phyloP scores from a whole-genome alignment of 768 basidiomycete genomes.

The Sutorius australiensis region DNA sequence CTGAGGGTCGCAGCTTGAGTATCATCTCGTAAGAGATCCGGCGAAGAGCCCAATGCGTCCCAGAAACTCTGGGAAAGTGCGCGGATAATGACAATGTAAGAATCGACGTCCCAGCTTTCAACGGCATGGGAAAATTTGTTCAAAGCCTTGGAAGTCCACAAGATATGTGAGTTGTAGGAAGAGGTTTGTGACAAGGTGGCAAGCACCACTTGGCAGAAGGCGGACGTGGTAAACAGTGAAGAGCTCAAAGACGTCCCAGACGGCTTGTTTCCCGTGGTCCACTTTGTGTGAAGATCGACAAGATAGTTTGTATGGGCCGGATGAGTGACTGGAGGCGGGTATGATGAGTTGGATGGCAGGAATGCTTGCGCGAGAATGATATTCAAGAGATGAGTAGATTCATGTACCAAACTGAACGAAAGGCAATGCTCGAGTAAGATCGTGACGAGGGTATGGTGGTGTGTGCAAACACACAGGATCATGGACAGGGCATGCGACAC shows the following conservation, averaged over 20 bases:
- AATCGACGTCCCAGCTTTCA: conserved; percentile 29
- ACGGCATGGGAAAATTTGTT: conserved; percentile 34
- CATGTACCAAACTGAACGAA: conserved; percentile 38
- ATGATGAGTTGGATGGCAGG: conserved; percentile 20
- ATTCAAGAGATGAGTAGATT: conserved; percentile 43
- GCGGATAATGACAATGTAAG: conserved; percentile 31
- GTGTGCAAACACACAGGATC: conserved; percentile 42
- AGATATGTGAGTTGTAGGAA: conserved; percentile 31
- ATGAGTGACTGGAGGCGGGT: conserved; percentile 36
- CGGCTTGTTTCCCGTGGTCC: conserved; percentile 25
- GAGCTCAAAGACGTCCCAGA: not conserved
- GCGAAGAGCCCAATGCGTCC: not conserved
- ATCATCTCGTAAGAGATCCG: not conserved
- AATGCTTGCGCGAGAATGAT: conserved; percentile 40
- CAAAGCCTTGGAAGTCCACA: conserved; percentile 45
- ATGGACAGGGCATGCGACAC: conserved; percentile 51
- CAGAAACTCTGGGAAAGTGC: conserved; percentile 26
- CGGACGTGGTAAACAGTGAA: conserved; percentile 25
- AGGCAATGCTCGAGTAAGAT: conserved; percentile 51
- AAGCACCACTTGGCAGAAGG: conserved; percentile 24
- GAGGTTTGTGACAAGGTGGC: conserved; percentile 17
- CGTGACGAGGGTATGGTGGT: conserved; percentile 46
- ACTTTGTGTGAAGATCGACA: conserved; percentile 40
- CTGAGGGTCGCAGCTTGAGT: conserved; percentile 7
- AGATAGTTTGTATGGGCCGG: conserved; percentile 47